Percentiles rank a stretch among this genome's conserved stretches.
phyloP scores from a whole-genome alignment of 805 yeast genomes.

The Suhomyces kilbournensis region DNA sequence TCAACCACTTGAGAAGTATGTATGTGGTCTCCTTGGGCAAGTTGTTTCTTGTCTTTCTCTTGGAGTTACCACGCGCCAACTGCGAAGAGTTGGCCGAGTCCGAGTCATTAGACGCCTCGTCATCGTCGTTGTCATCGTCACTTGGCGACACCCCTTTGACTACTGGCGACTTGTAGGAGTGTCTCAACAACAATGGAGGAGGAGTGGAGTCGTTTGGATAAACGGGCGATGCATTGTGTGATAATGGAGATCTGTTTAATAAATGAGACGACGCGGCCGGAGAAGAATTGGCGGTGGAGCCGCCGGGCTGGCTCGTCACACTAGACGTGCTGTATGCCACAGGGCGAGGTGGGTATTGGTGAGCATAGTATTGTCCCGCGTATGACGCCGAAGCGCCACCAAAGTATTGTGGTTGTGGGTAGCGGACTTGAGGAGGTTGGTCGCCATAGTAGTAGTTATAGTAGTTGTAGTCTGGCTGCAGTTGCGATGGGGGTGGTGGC shows the following conservation, averaged over 20 bases:
- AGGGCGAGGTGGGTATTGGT: background rate
- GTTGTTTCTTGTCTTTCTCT: conserved; percentile 57
- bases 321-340: background rate
- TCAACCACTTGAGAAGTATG: conserved; percentile 69
- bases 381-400: background rate
- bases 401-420: background rate
- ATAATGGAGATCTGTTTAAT: conserved; percentile 6
- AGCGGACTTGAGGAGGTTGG: background rate
- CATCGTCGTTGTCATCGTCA: conserved; percentile 5
- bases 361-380: background rate
- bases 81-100: conserved; percentile 2
- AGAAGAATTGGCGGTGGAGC: background rate
- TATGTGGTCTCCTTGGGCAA: conserved; percentile 77
- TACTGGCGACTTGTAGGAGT: conserved; percentile 3
- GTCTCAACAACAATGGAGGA: conserved; percentile 8
- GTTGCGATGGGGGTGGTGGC: background rate
- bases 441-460: conserved; percentile 13
- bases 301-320: background rate
- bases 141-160: background rate
- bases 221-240: conserved; percentile 11
- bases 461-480: conserved; percentile 8
- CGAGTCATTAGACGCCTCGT: conserved; percentile 1
- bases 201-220: conserved; percentile 10
- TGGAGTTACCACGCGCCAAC: conserved; percentile 8
- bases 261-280: background rate